Percentiles rank a stretch among this genome's conserved stretches.
phyloP scores from a whole-genome alignment of 768 basidiomycete genomes.

The Calocybe indica region DNA sequence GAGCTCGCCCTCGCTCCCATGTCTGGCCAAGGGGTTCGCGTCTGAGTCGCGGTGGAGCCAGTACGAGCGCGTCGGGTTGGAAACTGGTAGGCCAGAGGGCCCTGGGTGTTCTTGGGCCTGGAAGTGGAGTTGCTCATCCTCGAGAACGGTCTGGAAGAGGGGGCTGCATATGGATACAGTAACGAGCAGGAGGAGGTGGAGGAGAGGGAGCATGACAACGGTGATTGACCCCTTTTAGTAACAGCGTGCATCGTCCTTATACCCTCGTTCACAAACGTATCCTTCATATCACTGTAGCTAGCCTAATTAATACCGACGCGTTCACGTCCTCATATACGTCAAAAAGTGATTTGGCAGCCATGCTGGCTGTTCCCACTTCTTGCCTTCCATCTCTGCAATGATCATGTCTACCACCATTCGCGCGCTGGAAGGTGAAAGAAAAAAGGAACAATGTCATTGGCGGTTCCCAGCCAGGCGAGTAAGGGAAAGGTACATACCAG shows the following conservation, averaged over 20 bases:
- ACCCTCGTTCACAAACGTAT: too few species aligned
- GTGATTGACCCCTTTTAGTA: too few species aligned
- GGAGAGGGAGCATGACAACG: too few species aligned
- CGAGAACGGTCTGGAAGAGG: too few species aligned
- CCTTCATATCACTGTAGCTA: too few species aligned
- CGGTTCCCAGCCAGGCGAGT: not conserved
- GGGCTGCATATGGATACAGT: too few species aligned
- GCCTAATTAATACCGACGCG: too few species aligned
- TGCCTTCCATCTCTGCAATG: conserved; percentile 35
- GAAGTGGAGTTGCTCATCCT: conserved; percentile 1
- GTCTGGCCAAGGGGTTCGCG: conserved; percentile 60
- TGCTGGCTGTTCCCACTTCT: conserved; percentile 43
- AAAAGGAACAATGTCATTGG: too few species aligned
- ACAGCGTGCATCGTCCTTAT: too few species aligned
- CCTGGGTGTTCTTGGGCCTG: conserved; percentile 1
- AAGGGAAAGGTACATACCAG: conserved; percentile 14
- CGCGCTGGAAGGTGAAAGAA: conserved; percentile 33
- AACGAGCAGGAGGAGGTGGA: too few species aligned
- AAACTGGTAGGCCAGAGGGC: conserved; percentile 37
- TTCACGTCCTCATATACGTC: conserved; percentile 14
- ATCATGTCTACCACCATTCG: conserved; percentile 61
- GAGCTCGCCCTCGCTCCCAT: conserved; percentile 61
- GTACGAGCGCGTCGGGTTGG: conserved; percentile 65
- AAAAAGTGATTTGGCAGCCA: conserved; percentile 61
- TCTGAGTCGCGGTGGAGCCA: conserved; percentile 54